These are phyloP conservation scores for Alternaria postmessia DNA, from an alignment of 2,329 filamentous ascomycete species.

Conservation along the genomic window DNA sequence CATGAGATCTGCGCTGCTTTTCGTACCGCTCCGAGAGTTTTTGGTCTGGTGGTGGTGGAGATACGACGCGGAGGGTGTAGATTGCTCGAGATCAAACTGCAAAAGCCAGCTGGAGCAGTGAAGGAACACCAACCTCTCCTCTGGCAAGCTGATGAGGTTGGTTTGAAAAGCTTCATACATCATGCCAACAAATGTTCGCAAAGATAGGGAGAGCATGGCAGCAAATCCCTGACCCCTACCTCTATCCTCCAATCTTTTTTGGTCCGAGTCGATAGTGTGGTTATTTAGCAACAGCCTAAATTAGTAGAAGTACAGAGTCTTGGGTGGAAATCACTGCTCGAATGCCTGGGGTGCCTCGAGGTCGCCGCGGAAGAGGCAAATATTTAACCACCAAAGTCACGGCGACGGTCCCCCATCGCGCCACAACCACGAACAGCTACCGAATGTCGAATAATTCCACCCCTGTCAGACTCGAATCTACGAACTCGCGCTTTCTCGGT, in stretches of 20 bases:
- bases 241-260: neutral
- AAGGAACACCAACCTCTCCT: neutral
- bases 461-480: neutral
- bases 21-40: neutral
- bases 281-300: neutral
- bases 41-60: slow-evolving; percentile 10
- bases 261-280: neutral
- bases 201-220: neutral
- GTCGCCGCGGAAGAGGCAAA: neutral
- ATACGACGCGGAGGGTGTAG: neutral
- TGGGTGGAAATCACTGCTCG: neutral
- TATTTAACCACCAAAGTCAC: neutral
- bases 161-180: neutral
- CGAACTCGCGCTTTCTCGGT: neutral
- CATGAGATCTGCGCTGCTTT: neutral
- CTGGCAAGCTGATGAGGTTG: neutral
- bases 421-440: neutral
- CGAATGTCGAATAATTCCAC: neutral
- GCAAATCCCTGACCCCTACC: neutral
- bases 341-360: neutral
- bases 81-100: neutral
- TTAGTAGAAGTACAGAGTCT: neutral
- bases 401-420: neutral
- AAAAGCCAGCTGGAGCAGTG: neutral
- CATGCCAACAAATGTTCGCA: neutral